These are phyloP conservation scores for Dipteronia dyeriana DNA, from an alignment of 345 rosid genomes.

Conservation along the genomic window DNA sequence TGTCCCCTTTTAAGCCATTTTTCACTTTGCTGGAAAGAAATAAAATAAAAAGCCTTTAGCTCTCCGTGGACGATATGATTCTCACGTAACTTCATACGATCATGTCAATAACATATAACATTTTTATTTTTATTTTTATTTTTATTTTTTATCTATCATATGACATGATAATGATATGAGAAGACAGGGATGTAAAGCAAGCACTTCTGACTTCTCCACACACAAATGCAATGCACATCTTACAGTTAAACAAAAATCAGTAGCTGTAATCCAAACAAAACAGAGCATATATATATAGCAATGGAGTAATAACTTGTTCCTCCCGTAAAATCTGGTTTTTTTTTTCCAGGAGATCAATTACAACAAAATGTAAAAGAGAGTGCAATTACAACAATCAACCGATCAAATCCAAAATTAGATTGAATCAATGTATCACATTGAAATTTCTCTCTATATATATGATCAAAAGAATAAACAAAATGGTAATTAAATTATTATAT, in stretches of 20 bases:
- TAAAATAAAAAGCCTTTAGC: too few relatives aligned
- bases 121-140: too few relatives aligned
- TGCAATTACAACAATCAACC: not conserved
- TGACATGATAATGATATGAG: too few relatives aligned
- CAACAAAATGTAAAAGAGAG: not conserved
- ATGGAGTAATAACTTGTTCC: not conserved
- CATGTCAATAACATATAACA: too few relatives aligned
- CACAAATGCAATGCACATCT: not conserved
- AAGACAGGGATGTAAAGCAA: too few relatives aligned
- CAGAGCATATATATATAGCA: not conserved
- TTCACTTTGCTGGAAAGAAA: too few relatives aligned
- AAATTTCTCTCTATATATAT: not conserved
- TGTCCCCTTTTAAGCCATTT: too few relatives aligned
- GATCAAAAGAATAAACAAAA: conserved; percentile 18
- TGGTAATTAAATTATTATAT: not conserved
- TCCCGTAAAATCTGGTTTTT: not conserved
- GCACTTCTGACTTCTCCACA: too few relatives aligned
- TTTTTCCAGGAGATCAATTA: not conserved
- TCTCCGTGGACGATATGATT: too few relatives aligned
- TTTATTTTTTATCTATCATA: too few relatives aligned
- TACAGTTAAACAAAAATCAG: not conserved
- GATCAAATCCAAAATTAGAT: not conserved
- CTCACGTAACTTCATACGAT: too few relatives aligned
- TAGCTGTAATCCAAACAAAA: not conserved
- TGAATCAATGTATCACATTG: not conserved